A percentile compares a stretch with the other conserved stretches of the same genome.
Evolutionary conservation across 164 flowering plant genomes (phyloP).

Genomic region (Magnolia officinalis): DNA sequence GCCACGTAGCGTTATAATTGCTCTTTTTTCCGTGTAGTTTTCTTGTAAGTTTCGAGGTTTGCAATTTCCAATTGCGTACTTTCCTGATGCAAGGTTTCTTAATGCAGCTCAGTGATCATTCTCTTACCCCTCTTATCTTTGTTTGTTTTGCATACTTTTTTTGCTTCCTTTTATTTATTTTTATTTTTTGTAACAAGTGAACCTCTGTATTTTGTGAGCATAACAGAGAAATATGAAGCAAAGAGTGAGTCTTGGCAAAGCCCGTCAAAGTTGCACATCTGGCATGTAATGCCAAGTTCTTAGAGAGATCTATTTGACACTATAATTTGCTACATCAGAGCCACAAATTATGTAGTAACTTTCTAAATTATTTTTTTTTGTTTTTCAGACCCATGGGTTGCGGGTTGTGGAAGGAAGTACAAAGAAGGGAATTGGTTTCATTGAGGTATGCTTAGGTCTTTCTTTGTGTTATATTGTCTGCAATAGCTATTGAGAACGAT

Average conservation of each 20-base stretch:
- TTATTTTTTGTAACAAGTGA: no score
- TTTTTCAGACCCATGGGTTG: slow-evolving; percentile 78
- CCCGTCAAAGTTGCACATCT: not conserved
- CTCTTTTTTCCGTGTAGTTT: no score
- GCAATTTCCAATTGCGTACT: no score
- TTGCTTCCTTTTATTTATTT: no score
- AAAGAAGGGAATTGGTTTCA: slow-evolving; percentile 78
- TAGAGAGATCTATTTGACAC: not conserved
- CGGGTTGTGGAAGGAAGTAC: slow-evolving; percentile 71
- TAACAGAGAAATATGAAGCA: not conserved
- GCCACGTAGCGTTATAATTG: no score
- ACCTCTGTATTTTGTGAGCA: no score
- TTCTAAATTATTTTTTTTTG: not conserved
- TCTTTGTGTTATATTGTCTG: slow-evolving; percentile 2
- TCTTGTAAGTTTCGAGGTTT: no score
- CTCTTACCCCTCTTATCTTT: no score
- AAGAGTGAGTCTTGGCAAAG: not conserved
- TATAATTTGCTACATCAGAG: not conserved
- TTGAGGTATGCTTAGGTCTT: slow-evolving; percentile 50
- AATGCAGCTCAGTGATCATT: no score
- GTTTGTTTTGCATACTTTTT: no score
- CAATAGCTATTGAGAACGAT: not conserved
- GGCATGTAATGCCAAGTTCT: not conserved
- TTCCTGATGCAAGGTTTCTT: no score
- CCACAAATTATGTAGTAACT: not conserved